A percentile compares a stretch with the other conserved stretches of the same genome.
phyloP scores from a whole-genome alignment of 176 grass and related monocot species.

The Calamus simplicifolius region DNA sequence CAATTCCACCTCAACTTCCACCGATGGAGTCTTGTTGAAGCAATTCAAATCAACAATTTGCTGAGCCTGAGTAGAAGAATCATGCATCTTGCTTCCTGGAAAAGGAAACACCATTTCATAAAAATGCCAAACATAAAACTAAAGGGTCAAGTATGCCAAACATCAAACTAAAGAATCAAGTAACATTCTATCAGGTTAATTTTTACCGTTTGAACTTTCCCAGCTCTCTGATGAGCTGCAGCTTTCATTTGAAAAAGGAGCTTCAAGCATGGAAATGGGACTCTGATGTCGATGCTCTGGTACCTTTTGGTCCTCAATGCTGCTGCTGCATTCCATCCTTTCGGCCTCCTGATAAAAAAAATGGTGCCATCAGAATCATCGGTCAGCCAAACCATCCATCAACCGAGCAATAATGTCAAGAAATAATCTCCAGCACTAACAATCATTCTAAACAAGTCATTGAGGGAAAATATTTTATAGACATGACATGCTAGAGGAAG shows the following conservation, averaged over 20 bases:
- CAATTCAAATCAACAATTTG: conserved; percentile 24
- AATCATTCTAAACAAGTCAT: not conserved
- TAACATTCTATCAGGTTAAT: conserved; percentile 3
- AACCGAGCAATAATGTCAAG: not conserved
- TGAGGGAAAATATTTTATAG: too few species aligned
- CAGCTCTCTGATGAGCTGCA: conserved; percentile 51
- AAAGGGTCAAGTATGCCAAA: not conserved
- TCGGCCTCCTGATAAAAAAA: conserved; percentile 35
- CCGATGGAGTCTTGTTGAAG: conserved; percentile 18
- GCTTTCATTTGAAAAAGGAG: conserved; percentile 44
- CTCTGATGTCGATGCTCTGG: conserved; percentile 39
- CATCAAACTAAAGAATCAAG: not conserved
- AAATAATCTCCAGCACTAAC: not conserved
- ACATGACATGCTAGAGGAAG: too few species aligned
- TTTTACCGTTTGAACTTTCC: conserved; percentile 44
- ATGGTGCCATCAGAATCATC: conserved; percentile 20
- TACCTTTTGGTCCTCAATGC: conserved; percentile 27
- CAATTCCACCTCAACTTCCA: conserved; percentile 31
- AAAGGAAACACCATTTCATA: conserved; percentile 1
- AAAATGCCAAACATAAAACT: not conserved
- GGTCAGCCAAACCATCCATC: not conserved
- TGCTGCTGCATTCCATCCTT: conserved; percentile 37
- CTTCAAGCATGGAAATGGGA: conserved; percentile 56
- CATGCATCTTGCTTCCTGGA: conserved; percentile 35
- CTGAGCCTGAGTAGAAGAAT: conserved; percentile 36